These are phyloP conservation scores for Tuber aestivum DNA, from an alignment of 495 filamentous ascomycete species.

Conservation along the genomic window DNA sequence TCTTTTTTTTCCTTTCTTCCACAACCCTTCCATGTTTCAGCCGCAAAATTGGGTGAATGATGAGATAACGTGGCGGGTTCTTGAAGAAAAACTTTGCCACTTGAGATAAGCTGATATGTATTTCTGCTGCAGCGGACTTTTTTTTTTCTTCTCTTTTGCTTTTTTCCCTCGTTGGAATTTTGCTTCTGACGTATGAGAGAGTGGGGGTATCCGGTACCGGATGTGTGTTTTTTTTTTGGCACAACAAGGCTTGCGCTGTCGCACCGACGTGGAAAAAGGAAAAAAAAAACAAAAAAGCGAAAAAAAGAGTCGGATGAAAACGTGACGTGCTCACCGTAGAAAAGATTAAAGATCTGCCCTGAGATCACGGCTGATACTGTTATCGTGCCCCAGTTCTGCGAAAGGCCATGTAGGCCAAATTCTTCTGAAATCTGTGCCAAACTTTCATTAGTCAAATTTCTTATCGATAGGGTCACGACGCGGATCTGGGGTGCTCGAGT, in stretches of 20 bases:
- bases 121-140: not conserved
- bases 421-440: constrained; percentile 55
- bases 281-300: too few species aligned
- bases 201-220: not conserved
- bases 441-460: constrained; percentile 11
- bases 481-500: constrained; percentile 4
- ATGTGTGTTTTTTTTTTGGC: not conserved
- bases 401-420: constrained; percentile 84
- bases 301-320: not conserved
- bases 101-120: constrained; percentile 35
- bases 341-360: constrained; percentile 85
- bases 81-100: constrained; percentile 25
- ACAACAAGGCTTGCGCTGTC: not conserved
- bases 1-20: too few species aligned
- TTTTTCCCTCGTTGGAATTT: not conserved
- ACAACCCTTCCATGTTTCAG: constrained; percentile 25
- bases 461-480: constrained; percentile 8
- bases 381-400: constrained; percentile 92
- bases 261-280: not conserved
- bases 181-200: not conserved
- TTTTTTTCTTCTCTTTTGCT: too few species aligned
- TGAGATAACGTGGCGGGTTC: constrained; percentile 35
- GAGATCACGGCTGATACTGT: constrained; percentile 77
- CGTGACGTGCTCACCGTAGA: constrained; percentile 56
- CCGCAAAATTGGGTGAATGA: constrained; percentile 17